Conservation (phyloP, 2,329 filamentous ascomycete genomes). For the Verticillium isaacii region DNA sequence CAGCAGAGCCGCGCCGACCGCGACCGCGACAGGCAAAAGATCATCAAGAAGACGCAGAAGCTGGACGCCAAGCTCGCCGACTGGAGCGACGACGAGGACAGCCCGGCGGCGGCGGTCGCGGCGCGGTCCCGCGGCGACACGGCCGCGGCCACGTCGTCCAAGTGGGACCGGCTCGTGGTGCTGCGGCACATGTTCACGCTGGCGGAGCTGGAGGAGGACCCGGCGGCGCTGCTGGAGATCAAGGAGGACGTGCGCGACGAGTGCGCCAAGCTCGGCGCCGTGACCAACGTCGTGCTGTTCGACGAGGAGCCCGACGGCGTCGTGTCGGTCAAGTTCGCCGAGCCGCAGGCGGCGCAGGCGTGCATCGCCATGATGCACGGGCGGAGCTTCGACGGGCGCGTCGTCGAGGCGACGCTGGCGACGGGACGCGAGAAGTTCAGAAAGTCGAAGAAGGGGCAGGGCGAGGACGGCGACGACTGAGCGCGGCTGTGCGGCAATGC, state of each 20-base stretch:
- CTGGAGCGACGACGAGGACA: conserved; percentile 87
- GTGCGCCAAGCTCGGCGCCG: conserved; percentile 77
- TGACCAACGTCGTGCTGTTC: conserved; percentile 88
- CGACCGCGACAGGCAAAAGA: conserved; percentile 76
- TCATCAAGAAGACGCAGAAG: conserved; percentile 87
- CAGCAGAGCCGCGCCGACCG: conserved; percentile 24
- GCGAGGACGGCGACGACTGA: conserved; percentile 25
- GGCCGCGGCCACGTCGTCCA: conserved; percentile 20
- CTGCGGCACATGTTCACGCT: conserved; percentile 92
- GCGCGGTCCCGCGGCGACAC: too few species aligned
- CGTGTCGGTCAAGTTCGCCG: conserved; percentile 76
- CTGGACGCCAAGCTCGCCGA: conserved; percentile 88
- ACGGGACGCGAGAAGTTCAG: conserved; percentile 69
- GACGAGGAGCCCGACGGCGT: conserved; percentile 83
- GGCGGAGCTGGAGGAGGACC: conserved; percentile 78
- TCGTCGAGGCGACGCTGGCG: conserved; percentile 66
- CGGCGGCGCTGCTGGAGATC: conserved; percentile 79
- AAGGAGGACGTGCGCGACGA: conserved; percentile 92
- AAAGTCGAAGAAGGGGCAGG: conserved; percentile 55
- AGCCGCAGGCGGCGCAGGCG: conserved; percentile 62
- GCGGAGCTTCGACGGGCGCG: conserved; percentile 69
- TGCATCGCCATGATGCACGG: conserved; percentile 77
- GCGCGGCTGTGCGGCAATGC: not conserved
- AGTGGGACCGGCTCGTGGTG: conserved; percentile 77
- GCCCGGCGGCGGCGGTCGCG: conserved; percentile 29